phyloP scores from a whole-genome alignment of 1,284 basidiomycete genomes.

The Trametes pubescens region DNA sequence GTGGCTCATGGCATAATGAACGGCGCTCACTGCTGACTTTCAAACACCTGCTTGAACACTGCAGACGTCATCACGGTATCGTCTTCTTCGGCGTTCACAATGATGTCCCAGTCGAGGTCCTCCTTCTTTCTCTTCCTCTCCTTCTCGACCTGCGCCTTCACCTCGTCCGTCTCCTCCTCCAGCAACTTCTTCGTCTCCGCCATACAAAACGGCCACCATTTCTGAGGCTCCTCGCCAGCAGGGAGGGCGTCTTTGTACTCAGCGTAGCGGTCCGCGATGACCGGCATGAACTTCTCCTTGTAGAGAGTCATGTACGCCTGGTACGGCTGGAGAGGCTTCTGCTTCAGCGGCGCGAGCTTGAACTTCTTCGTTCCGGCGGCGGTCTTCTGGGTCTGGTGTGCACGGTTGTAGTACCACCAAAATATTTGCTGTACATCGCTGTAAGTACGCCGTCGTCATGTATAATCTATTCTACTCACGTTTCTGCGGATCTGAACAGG shows the following conservation, averaged over 20 bases:
- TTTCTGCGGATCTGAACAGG: not conserved
- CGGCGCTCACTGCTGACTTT: no score
- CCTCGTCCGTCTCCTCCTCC: no score
- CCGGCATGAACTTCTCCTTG: conserved; percentile 3
- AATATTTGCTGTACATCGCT: not conserved
- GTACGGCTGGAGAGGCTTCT: not conserved
- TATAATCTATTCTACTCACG: not conserved
- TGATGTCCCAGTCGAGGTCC: no score
- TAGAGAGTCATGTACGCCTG: conserved; percentile 1
- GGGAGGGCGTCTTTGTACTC: no score
- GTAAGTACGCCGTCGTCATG: not conserved
- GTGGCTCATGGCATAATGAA: not conserved
- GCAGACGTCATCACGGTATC: no score
- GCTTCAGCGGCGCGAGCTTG: conserved; percentile 1
- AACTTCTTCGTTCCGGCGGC: not conserved
- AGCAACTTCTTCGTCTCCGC: no score
- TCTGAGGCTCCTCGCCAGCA: no score
- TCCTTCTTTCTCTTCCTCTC: no score
- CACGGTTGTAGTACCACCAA: conserved; percentile 10
- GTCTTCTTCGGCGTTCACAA: no score
- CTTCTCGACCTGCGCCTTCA: no score
- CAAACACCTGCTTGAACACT: no score
- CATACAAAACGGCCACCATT: no score
- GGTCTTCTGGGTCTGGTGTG: not conserved
- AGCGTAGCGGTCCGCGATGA: not conserved